Evolutionary conservation across 345 rosid genomes (phyloP).

Genomic region (Euphorbia pulcherrima): DNA sequence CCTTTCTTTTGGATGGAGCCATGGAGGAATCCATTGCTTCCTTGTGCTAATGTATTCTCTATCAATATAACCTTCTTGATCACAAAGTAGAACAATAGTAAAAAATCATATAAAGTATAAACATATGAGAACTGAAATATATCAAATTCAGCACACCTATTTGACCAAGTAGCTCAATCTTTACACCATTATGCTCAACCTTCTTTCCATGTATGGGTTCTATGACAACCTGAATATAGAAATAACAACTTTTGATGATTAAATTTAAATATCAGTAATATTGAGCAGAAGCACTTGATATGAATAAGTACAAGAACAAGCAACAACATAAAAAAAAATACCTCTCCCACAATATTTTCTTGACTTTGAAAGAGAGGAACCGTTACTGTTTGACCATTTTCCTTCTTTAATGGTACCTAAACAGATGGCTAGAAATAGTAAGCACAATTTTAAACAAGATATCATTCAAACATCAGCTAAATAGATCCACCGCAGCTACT

Average conservation of each 20-base stretch:
- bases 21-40: not conserved
- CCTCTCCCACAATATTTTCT: slow-evolving; percentile 54
- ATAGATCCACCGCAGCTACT: not conserved
- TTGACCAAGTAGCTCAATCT: slow-evolving; percentile 93
- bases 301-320: slow-evolving; percentile 6
- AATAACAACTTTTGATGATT: not conserved
- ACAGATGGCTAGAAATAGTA: not conserved
- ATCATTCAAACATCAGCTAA: not conserved
- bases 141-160: slow-evolving; percentile 39
- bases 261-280: not conserved
- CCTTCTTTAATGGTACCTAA: slow-evolving; percentile 51
- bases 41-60: not conserved
- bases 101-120: not conserved
- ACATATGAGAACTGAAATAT: not conserved
- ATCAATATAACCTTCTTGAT: not conserved
- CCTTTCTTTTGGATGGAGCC: slow-evolving; percentile 1
- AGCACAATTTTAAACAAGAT: not conserved
- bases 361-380: slow-evolving; percentile 56
- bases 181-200: slow-evolving; percentile 87
- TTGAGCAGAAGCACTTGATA: slow-evolving; percentile 2
- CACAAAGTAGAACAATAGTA: not conserved
- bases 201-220: slow-evolving; percentile 87
- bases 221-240: slow-evolving; percentile 31
- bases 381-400: slow-evolving; percentile 46
- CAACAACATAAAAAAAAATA: slow-evolving; percentile 10